Evolutionary conservation across 352 stramenopile species (phyloP), one percentile per base, ranked within the genome.

Genomic region (Pythium rishiriense): DNA sequence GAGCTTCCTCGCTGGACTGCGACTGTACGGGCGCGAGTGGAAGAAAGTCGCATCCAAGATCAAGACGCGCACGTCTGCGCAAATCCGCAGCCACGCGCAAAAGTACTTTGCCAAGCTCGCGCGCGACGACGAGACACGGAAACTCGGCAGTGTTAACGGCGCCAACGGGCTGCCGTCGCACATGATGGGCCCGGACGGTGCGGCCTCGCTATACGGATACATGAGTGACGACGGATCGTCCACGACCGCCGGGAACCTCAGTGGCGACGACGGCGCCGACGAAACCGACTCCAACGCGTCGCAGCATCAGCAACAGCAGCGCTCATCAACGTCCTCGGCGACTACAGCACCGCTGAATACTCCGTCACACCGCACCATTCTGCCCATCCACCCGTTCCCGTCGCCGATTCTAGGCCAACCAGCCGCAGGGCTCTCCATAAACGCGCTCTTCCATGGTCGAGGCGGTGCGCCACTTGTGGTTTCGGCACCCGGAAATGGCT

Each of bases 11-110:
- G 78, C 84, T 25, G 96, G 96, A 10, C 80, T 99, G 17, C 79
- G 89, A 21, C 69, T 95, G 22, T 98, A 98, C 68, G 97, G 97
- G 7, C 96, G 97, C 43, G 93, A 99, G 71, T 99, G 97, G 97
- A 99, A 99, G 72, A 98, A 98, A 76, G 85, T 95, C 17, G 87
- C 87, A n/a, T 84, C 80, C 50, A 93, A 92, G 70, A 94, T 95
- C 62, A 92, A 92, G 71, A 94, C 87, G 2, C 81, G 87, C n/a
- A 93, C 85, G 43, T 93, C 87, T 14, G 87, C 85, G 25, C 87
- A 94, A 65, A 94, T 94, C 47, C 83, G 85, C 19, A 94, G 81
- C 52, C 85, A 94, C 58, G 85, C 85, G 9, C 85, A 95, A 65
- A 95, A 95, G 60, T 95, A 95, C 58, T 95, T 95, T 68, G 84